Evolutionary conservation across 2,329 filamentous ascomycete species (phyloP).

Genomic region (Alternaria metachromatica): DNA sequence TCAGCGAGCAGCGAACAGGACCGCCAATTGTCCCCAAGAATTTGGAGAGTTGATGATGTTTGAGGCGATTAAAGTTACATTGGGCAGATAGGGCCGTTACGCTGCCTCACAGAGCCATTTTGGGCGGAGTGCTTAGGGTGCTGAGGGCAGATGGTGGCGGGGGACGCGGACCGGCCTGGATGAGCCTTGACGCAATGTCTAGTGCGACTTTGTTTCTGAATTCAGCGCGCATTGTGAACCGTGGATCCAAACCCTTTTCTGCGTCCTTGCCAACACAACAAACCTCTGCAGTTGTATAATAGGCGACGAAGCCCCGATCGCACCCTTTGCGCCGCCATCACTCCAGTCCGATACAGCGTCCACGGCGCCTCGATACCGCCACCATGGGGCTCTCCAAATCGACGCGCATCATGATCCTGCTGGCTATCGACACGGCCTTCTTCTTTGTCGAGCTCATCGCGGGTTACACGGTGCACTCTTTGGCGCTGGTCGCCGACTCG

Average conservation of each 20-base stretch:
- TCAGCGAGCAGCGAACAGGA: not conserved
- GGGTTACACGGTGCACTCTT: slow-evolving; percentile 83
- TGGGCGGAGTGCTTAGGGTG: not conserved
- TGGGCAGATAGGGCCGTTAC: not conserved
- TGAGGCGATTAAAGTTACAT: not conserved
- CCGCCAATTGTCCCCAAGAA: not conserved
- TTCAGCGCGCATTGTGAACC: slow-evolving; percentile 3
- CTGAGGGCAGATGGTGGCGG: not conserved
- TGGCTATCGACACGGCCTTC: slow-evolving; percentile 87
- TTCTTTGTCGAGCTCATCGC: slow-evolving; percentile 87
- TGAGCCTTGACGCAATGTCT: slow-evolving; percentile 4
- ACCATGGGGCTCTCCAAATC: slow-evolving; percentile 89
- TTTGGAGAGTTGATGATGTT: not conserved
- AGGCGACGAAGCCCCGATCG: not conserved
- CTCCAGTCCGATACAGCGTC: not conserved
- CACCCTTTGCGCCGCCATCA: not conserved
- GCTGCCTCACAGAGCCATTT: not conserved
- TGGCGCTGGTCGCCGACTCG: slow-evolving; percentile 93
- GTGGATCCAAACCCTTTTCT: not conserved
- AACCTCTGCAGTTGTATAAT: not conserved
- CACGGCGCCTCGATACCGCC: slow-evolving; percentile 19
- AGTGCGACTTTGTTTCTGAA: not conserved
- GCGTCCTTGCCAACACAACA: not conserved
- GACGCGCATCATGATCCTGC: slow-evolving; percentile 88
- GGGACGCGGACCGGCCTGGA: not conserved